These are phyloP conservation scores for Hondaea fermentalgiana DNA, from an alignment of 108 stramenopile species.

Conservation along the genomic window DNA sequence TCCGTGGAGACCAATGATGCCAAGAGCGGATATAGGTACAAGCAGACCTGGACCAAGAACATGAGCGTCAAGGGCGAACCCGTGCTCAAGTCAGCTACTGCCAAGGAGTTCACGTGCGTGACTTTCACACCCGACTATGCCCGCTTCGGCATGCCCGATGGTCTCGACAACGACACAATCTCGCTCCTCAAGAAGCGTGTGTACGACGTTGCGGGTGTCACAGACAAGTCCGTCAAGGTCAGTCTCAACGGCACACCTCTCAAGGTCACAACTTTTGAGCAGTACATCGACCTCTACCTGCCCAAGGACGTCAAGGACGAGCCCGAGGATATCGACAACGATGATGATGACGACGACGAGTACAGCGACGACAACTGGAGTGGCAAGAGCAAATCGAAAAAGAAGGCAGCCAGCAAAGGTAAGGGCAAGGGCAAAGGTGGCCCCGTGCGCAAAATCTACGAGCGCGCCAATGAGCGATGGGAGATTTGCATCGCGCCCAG, in stretches of 20 bases:
- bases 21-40: conserved; percentile 59
- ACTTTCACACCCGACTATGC: conserved; percentile 86
- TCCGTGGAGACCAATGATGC: conserved; percentile 83
- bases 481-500: conserved; percentile 83
- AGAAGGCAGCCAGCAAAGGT: neutral
- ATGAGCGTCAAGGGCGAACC: conserved; percentile 69
- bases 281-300: conserved; percentile 80
- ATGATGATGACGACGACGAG: neutral
- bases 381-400: conserved; percentile 37
- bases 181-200: conserved; percentile 80
- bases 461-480: conserved; percentile 76
- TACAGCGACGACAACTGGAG: neutral
- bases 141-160: conserved; percentile 76
- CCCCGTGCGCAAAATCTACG: conserved; percentile 42
- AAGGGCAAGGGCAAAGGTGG: neutral
- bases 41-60: conserved; percentile 78
- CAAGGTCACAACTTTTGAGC: conserved; percentile 75
- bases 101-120: conserved; percentile 86
- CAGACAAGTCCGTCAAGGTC: conserved; percentile 71
- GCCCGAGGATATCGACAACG: neutral
- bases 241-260: conserved; percentile 74
- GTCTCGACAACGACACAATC: conserved; percentile 78
- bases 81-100: conserved; percentile 45
- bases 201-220: conserved; percentile 95
- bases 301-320: neutral